These are phyloP conservation scores for Citrullus colocynthis DNA, from an alignment of 306 rosid species.

Conservation along the genomic window DNA sequence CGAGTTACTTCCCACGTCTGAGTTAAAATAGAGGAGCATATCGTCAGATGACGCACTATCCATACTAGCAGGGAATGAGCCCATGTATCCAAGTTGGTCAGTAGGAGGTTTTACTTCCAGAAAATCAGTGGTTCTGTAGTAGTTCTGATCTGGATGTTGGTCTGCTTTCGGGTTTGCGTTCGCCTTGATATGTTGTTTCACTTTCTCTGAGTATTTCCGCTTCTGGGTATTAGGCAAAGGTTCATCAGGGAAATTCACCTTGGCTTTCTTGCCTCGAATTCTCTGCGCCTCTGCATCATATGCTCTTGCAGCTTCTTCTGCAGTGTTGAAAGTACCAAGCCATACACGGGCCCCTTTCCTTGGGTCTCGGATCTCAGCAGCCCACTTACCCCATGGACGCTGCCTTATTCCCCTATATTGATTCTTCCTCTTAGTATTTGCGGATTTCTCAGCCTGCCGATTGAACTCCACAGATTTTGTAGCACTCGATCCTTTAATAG, in stretches of 20 bases:
- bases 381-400: slow-evolving; percentile 99
- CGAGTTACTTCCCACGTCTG: slow-evolving; percentile 80
- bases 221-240: slow-evolving; percentile 28
- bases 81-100: slow-evolving; percentile 33
- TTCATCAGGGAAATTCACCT: slow-evolving; percentile 86
- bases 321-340: slow-evolving; percentile 98
- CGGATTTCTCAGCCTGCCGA: slow-evolving; percentile 48
- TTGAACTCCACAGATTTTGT: slow-evolving; percentile 39
- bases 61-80: slow-evolving; percentile 20
- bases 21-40: slow-evolving; percentile 35
- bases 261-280: slow-evolving; percentile 91
- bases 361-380: slow-evolving; percentile 96
- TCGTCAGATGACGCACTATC: slow-evolving; percentile 23
- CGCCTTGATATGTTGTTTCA: slow-evolving; percentile 14
- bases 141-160: slow-evolving; percentile 30
- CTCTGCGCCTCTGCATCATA: slow-evolving; percentile 89
- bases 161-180: slow-evolving; percentile 15
- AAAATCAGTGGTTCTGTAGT: slow-evolving; percentile 29
- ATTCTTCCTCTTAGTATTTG: slow-evolving; percentile 75
- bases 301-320: slow-evolving; percentile 98
- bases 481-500: slow-evolving; percentile 31
- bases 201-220: slow-evolving; percentile 24
- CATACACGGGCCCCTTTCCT: slow-evolving; percentile 96
- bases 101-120: slow-evolving; percentile 60
- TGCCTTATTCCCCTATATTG: slow-evolving; percentile 89